These are phyloP conservation scores for Cladorrhinum sp. DNA, from an alignment of 2,329 filamentous ascomycete genomes.

Conservation along the genomic window DNA sequence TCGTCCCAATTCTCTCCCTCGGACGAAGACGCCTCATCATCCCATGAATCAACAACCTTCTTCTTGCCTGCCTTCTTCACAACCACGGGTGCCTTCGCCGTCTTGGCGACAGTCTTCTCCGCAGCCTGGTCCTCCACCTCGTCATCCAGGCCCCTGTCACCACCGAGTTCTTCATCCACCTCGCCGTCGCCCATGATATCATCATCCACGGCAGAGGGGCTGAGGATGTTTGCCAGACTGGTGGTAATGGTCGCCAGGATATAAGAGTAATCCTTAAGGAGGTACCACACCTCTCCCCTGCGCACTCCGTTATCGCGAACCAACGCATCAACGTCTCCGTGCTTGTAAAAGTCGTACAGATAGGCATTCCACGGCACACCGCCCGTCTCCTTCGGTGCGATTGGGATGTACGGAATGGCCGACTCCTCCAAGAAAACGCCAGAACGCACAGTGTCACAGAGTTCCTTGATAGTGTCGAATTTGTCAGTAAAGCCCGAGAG, in stretches of 20 bases:
- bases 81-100: neutral
- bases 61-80: constrained; percentile 29
- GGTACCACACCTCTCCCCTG: constrained; percentile 67
- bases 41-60: constrained; percentile 44
- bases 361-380: constrained; percentile 60
- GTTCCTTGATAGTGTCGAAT: constrained; percentile 62
- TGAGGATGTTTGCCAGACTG: constrained; percentile 56
- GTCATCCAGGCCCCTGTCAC: constrained; percentile 35
- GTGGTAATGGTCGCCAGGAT: constrained; percentile 70
- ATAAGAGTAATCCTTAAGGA: constrained; percentile 57
- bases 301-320: constrained; percentile 64
- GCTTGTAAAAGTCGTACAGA: constrained; percentile 73
- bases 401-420: constrained; percentile 64
- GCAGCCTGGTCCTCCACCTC: constrained; percentile 43
- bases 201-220: constrained; percentile 42
- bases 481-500: constrained; percentile 65
- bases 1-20: constrained; percentile 32
- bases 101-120: constrained; percentile 29
- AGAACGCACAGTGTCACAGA: constrained; percentile 62
- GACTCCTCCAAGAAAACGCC: constrained; percentile 74
- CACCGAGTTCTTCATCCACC: constrained; percentile 32
- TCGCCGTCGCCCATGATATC: constrained; percentile 31
- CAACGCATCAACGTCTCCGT: constrained; percentile 61
- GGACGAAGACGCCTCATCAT: constrained; percentile 35
- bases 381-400: constrained; percentile 54